Base-by-base conservation (phyloP, 495 filamentous ascomycete species). In the Parachaetomium inaequale region DNA sequence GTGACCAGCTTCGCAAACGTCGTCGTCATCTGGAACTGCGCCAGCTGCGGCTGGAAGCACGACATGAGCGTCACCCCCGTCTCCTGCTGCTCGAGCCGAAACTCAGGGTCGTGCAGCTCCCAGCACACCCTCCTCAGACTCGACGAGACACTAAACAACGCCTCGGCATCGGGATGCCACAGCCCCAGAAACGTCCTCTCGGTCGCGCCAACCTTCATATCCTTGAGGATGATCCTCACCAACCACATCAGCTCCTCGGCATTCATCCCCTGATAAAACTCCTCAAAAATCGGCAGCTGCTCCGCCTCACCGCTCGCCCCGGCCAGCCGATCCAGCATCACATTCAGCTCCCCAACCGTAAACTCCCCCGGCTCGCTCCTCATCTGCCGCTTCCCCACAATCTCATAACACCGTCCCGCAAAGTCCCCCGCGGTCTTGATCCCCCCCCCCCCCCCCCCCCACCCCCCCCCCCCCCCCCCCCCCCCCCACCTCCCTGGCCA, bases 131-230 rank as follows among this genome's bases (percentile, higher is more conserved):
- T 82, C 29, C 91, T 83, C 60, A 98, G 79, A 68, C 88, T 96
- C 43, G 89, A 93, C 3, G 92, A 96, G 17, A 97, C 88, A 63
- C 88, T 96, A 75, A 95, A 98, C 21, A 98, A 75, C 43, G 81
- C 87, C 71, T 95, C 93, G 1, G 88, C 95, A 72, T 98, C 92
- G 0, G 91, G 90, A 74, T 98, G 94, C 93, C 92, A 98, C 50
- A 93, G 76, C 36, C 93, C 83, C 61, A 98, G 85, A 63, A 98
- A 84, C 0, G 94, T 96, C 72, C 91, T 90, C 75, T 98, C 95
- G 1, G 92, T 92, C 12, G 95, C 95, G 4, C 95, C 94, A n/a
- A 98, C 85, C 74, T 93, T 97, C 94, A 97, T 96, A 72, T 96
- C 91, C 55, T 91, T 90, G 36, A 98, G 79, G 45, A 98, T 92